phyloP scores from a whole-genome alignment of 805 yeast species.

The Candida manassasensis region DNA sequence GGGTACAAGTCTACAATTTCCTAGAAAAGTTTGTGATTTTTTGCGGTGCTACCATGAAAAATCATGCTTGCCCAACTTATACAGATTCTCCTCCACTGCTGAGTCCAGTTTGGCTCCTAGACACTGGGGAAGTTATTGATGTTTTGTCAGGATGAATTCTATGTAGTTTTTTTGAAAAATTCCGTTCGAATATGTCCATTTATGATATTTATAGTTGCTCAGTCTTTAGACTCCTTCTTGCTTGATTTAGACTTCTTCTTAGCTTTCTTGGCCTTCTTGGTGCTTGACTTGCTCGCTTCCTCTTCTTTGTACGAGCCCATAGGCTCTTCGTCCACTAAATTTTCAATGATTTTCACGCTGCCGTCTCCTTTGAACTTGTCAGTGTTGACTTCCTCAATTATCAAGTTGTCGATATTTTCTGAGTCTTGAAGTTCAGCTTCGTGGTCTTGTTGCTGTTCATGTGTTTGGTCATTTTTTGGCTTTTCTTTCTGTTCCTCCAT shows the following conservation, averaged over 20 bases:
- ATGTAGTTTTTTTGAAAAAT: no score
- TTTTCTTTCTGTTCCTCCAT: constrained; percentile 16
- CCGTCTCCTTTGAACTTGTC: constrained; percentile 3
- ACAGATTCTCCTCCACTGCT: no score
- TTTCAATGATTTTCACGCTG: constrained; percentile 11
- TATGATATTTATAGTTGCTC: no score
- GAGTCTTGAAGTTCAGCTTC: constrained; percentile 6
- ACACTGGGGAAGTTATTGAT: no score
- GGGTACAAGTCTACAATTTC: no score
- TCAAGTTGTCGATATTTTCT: constrained; percentile 22
- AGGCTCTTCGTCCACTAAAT: constrained; percentile 14
- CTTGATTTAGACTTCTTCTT: no score
- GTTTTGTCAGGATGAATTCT: no score
- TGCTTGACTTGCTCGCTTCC: constrained; percentile 5
- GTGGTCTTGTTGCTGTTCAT: constrained; percentile 4
- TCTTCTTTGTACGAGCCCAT: constrained; percentile 5
- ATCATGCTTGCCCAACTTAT: no score
- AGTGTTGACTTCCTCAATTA: constrained; percentile 43
- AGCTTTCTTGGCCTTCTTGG: constrained; percentile 9
- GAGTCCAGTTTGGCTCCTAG: no score
- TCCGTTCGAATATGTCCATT: no score
- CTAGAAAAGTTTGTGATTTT: no score
- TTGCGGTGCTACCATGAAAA: not conserved
- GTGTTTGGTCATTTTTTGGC: constrained; percentile 10
- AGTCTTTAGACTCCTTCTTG: no score